Conservation (phyloP, 257 asterid genomes). For the Henckelia pumila region DNA sequence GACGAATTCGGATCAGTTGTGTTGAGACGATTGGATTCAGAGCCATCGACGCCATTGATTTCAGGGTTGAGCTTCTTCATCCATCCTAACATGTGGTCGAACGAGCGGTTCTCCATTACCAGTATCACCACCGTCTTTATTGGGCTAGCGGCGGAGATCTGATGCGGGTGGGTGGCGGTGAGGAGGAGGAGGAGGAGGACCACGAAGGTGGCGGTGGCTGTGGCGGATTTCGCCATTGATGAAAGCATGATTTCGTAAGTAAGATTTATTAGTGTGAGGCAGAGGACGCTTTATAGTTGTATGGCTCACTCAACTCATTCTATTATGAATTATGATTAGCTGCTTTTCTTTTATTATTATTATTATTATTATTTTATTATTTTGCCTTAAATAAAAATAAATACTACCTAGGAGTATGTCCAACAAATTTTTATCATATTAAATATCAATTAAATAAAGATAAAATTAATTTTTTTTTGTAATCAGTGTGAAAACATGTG, state of each 20-base stretch:
- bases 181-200: constrained; percentile 29
- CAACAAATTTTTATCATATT: no score
- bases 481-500: no score
- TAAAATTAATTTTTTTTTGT: no score
- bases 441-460: no score
- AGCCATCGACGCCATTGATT: constrained; percentile 75
- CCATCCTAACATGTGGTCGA: constrained; percentile 97
- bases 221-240: constrained; percentile 27
- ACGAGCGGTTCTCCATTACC: constrained; percentile 96
- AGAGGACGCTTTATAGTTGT: not conserved
- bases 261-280: not conserved
- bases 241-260: not conserved
- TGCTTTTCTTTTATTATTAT: no score
- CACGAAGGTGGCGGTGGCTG: not conserved
- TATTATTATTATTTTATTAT: no score
- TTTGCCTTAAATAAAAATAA: no score
- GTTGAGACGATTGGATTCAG: constrained; percentile 56
- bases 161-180: constrained; percentile 1
- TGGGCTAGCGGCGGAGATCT: constrained; percentile 34
- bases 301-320: not conserved
- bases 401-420: no score
- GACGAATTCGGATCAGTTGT: constrained; percentile 49
- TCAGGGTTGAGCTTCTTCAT: constrained; percentile 80
- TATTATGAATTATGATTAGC: no score
- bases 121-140: constrained; percentile 81